Conservation (phyloP, 2,329 filamentous ascomycete genomes). For the Fulvia fulva region DNA sequence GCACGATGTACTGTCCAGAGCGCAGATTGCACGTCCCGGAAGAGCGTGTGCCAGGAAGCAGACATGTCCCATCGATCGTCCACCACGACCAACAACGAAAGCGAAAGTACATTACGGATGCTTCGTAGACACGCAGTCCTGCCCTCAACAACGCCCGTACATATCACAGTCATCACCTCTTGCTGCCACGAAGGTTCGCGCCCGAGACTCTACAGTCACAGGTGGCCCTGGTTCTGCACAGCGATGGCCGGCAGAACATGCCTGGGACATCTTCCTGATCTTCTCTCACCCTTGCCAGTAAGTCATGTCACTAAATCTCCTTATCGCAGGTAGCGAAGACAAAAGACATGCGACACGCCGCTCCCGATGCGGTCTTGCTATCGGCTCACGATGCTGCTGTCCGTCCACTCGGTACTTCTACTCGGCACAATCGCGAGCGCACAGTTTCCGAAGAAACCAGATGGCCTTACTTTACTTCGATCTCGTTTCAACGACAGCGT, state of each 20-base stretch:
- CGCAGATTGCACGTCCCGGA: too few species aligned
- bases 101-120: too few species aligned
- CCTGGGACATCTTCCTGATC: neutral
- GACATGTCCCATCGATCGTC: too few species aligned
- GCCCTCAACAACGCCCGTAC: too few species aligned
- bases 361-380: neutral
- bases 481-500: constrained; percentile 10
- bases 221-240: too few species aligned
- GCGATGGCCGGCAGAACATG: neutral
- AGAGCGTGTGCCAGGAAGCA: too few species aligned
- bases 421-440: neutral
- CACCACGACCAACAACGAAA: too few species aligned
- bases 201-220: too few species aligned
- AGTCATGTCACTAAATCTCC: neutral
- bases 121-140: too few species aligned
- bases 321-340: neutral
- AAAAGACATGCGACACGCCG: neutral
- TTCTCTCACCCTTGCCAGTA: neutral
- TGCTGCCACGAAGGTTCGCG: neutral
- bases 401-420: neutral
- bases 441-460: constrained; percentile 13
- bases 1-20: too few species aligned
- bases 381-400: neutral
- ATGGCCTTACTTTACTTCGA: constrained; percentile 6
- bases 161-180: too few species aligned